phyloP scores from a whole-genome alignment of 176 grass and related monocot species.

The Chloris gayana region DNA sequence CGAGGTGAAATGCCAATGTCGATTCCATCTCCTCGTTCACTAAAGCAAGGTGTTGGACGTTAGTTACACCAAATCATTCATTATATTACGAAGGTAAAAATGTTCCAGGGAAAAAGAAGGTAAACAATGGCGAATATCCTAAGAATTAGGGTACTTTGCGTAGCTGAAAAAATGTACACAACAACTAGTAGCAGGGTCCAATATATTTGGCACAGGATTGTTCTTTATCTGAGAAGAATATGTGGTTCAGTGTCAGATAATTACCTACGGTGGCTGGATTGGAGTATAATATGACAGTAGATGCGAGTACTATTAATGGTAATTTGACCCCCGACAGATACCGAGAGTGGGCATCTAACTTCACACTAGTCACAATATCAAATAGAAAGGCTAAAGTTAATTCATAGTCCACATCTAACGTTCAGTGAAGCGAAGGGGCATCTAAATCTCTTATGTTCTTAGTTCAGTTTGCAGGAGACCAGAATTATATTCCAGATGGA shows the following conservation, averaged over 20 bases:
- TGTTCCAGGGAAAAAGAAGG: not conserved
- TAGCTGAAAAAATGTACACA: not conserved
- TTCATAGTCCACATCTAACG: not conserved
- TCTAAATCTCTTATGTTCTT: not conserved
- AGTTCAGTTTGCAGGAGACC: not conserved
- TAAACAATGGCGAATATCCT: not conserved
- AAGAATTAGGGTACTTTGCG: not conserved
- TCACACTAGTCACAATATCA: not conserved
- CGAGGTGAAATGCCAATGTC: too few species aligned
- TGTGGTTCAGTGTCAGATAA: not conserved
- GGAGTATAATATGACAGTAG: not conserved
- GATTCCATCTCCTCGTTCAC: not conserved
- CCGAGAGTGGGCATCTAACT: not conserved
- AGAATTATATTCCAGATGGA: not conserved
- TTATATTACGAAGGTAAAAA: not conserved
- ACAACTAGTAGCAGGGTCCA: not conserved
- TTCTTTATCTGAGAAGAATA: conserved; percentile 6
- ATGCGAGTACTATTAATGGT: not conserved
- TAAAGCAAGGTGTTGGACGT: not conserved
- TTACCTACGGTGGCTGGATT: not conserved
- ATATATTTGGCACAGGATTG: not conserved
- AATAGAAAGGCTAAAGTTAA: not conserved
- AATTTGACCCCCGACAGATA: conserved; percentile 4
- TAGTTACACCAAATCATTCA: not conserved
- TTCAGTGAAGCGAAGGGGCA: conserved; percentile 20